Evolutionary conservation across 805 yeast genomes (phyloP).

Genomic region (Priceomyces castillae): DNA sequence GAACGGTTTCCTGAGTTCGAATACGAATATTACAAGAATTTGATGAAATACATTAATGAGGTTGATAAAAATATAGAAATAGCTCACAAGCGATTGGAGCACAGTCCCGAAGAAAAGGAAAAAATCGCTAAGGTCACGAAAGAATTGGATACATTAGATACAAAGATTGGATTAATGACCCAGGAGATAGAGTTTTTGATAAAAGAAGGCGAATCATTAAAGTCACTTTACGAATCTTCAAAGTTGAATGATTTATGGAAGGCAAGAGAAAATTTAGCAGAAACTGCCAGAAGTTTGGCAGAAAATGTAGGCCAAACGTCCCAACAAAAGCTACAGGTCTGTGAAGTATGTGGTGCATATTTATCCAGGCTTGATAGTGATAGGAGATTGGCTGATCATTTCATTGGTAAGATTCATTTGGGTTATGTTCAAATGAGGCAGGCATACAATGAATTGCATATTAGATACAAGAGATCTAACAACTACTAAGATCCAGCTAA

Average conservation of each 20-base stretch:
- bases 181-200: constrained; percentile 61
- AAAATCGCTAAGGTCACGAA: constrained; percentile 53
- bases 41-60: constrained; percentile 60
- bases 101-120: constrained; percentile 70
- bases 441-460: constrained; percentile 40
- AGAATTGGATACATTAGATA: constrained; percentile 60
- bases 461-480: constrained; percentile 11
- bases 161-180: constrained; percentile 60
- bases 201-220: constrained; percentile 47
- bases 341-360: constrained; percentile 87
- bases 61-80: constrained; percentile 62
- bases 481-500: neutral
- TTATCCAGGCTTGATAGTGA: constrained; percentile 84
- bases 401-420: constrained; percentile 80
- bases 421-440: constrained; percentile 77
- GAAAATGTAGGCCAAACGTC: constrained; percentile 82
- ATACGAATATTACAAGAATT: constrained; percentile 44
- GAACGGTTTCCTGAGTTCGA: constrained; percentile 51
- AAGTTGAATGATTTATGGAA: constrained; percentile 43
- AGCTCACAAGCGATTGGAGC: constrained; percentile 64
- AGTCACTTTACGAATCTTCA: constrained; percentile 49
- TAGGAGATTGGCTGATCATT: constrained; percentile 73
- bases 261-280: constrained; percentile 52
- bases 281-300: constrained; percentile 54
- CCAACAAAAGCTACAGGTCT: constrained; percentile 87